These are phyloP conservation scores for Nemania abortiva DNA, from an alignment of 2,329 filamentous ascomycete species.

Conservation along the genomic window DNA sequence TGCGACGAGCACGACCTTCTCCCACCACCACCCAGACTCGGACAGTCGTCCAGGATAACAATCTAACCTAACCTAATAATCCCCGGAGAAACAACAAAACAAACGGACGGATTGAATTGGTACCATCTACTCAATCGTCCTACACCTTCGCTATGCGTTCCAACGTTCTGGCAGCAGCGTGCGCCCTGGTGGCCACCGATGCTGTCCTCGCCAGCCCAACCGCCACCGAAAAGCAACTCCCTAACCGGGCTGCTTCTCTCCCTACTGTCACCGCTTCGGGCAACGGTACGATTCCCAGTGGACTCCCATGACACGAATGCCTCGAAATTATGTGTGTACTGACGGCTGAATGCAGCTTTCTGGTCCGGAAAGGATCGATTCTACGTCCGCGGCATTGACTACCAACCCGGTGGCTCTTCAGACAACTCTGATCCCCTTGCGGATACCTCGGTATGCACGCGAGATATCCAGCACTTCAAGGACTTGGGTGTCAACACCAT, in stretches of 20 bases:
- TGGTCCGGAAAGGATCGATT: constrained; percentile 66
- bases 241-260: constrained; percentile 63
- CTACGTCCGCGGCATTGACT: constrained; percentile 71
- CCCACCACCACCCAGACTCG: neutral
- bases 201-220: constrained; percentile 64
- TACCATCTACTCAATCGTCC: constrained; percentile 35
- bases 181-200: constrained; percentile 61
- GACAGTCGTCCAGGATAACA: constrained; percentile 22
- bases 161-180: constrained; percentile 60
- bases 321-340: constrained; percentile 27
- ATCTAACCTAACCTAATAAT: neutral
- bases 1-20: constrained; percentile 11
- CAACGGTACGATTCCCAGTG: constrained; percentile 61
- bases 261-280: constrained; percentile 66
- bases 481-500: constrained; percentile 90
- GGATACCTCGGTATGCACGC: constrained; percentile 75
- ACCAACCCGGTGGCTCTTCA: constrained; percentile 71
- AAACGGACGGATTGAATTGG: neutral
- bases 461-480: constrained; percentile 85
- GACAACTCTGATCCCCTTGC: constrained; percentile 78
- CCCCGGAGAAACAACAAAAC: neutral
- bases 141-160: constrained; percentile 61
- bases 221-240: constrained; percentile 60
- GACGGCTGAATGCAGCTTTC: constrained; percentile 60
- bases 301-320: neutral